Evolutionary conservation across 202 grass and related monocot species (phyloP).

Genomic region (Musa balbisiana): DNA sequence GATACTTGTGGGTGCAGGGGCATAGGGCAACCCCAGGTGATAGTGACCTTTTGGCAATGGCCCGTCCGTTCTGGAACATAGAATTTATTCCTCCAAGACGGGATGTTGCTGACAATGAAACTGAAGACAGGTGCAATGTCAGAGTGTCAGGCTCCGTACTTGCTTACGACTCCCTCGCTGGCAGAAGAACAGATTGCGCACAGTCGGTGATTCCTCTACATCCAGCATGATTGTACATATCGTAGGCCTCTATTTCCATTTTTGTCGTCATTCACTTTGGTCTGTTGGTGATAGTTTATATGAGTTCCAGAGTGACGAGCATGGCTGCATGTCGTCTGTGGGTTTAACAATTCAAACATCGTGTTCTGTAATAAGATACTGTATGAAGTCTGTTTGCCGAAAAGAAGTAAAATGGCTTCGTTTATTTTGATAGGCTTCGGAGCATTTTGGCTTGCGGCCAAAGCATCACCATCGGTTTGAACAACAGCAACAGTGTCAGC

Average conservation of each 20-base stretch:
- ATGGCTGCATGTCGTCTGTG: background rate
- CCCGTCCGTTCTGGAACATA: slow-evolving; percentile 88
- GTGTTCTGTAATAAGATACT: background rate
- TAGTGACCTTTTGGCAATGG: slow-evolving; percentile 55
- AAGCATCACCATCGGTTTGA: too few species aligned
- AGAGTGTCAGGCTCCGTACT: slow-evolving; percentile 65
- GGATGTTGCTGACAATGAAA: background rate
- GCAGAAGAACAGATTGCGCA: slow-evolving; percentile 65
- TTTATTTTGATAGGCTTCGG: background rate
- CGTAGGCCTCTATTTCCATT: background rate
- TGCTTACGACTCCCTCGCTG: slow-evolving; percentile 88
- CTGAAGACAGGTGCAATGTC: slow-evolving; percentile 20
- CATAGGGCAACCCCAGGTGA: slow-evolving; percentile 58
- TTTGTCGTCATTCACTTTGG: too few species aligned
- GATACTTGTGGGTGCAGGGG: slow-evolving; percentile 98
- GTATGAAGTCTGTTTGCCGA: background rate
- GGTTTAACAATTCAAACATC: background rate
- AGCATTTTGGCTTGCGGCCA: background rate
- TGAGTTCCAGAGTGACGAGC: background rate
- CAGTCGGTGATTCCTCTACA: slow-evolving; percentile 48
- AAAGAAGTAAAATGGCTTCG: background rate
- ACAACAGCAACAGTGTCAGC: background rate
- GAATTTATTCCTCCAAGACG: slow-evolving; percentile 55
- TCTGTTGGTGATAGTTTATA: background rate
- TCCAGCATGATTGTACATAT: slow-evolving; percentile 44